Evolutionary conservation across 2,329 filamentous ascomycete genomes (phyloP), one percentile per base, ranked within the genome.

Genomic region (Clonostachys byssicola): DNA sequence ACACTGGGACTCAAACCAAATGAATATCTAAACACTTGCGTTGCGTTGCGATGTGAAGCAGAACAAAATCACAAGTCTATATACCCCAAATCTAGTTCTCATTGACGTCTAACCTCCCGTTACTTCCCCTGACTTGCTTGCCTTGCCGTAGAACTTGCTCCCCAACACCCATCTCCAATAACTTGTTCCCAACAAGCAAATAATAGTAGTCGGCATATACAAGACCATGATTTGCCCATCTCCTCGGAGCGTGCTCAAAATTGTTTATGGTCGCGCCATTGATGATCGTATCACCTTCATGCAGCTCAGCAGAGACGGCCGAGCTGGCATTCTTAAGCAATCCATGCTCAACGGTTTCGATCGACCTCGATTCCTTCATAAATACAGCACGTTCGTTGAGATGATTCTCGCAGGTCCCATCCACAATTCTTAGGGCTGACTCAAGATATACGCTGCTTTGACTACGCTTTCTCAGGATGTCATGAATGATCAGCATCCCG

Each of bases 131-230:
- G 9, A 3, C 23, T 30, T 30, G 23, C 23, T 30, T 10, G 23
- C 23, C 3, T 30, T 30, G 23, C 23, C 23, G 23, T 30, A 30
- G 23, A 30, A 30, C 23, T 30, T 30, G 23, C 23, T 30, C 23
- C 3, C 60, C 54, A 43, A 73, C 49, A n/a, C 72, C 48, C 47
- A 66, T 67, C n/a, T 33, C 30, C 30, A 34, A 13, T 2, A 39
- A 18, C 36, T 39, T 18, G 45, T 76, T 77, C 7, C 73, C 72
- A 35, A 72, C 63, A 34, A 73, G 58, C 13, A 76, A 48, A 34
- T 75, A 65, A 47, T 65, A 75, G 52, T 76, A 76, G 49, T 76
- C 73, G 1, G 73, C 73, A 54, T 76, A 76, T 1, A 76, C 72
- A 17, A 77, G 50, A 1, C 72, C 72, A 55, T 75, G 72, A 46